Base-by-base conservation (phyloP, 106 monocot genomes). In the Apostasia shenzhenica region DNA sequence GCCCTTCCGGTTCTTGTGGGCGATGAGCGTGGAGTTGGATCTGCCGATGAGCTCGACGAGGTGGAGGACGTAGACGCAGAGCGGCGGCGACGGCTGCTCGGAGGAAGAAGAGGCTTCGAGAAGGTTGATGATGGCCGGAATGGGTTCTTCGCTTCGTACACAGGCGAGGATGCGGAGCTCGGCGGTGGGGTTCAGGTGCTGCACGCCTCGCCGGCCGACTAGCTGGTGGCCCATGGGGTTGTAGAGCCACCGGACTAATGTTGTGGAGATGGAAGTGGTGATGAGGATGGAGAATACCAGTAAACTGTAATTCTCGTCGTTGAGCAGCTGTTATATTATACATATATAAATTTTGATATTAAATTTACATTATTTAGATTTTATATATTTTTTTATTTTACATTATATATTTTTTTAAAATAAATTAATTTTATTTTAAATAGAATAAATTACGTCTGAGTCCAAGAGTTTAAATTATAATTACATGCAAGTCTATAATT, bases 51-150 rank as follows among this genome's bases (percentile, higher is more conserved):
- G 79, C 79, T 86, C 76, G 2, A 73, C 76, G 8, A 82, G 72
- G 71, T 77, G 80, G 57, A 84, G 80, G 5, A 73, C 62, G 73
- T 80, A 84, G 37, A 67, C 74, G 71, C 80, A 80, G 6, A 77
- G 14, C 0, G 77, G 74, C 14, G 38, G 41, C 0, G 68, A 68
- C 38, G 9, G 44, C n/a, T 42, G 54, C 2, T 54, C 41, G 14
- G 45, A 1, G 8, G 57, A 47, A 45, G 44, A 47, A 2, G 76
- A 45, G 3, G 73, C 73, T 48, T 84, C 80, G 14, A 84, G 54
- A 45, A 84, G 67, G 77, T 44, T 63, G 69, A 77, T 38, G 12
- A 79, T 54, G 51, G 40, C 8, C 0, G 82, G 79, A 58, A 79
- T 40, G 67, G 79, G 61, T 43, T 50, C 44, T 55, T 79, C 79